These are phyloP conservation scores for Aureobasidium sp. DNA, from an alignment of 2,329 filamentous ascomycete genomes.

Conservation along the genomic window DNA sequence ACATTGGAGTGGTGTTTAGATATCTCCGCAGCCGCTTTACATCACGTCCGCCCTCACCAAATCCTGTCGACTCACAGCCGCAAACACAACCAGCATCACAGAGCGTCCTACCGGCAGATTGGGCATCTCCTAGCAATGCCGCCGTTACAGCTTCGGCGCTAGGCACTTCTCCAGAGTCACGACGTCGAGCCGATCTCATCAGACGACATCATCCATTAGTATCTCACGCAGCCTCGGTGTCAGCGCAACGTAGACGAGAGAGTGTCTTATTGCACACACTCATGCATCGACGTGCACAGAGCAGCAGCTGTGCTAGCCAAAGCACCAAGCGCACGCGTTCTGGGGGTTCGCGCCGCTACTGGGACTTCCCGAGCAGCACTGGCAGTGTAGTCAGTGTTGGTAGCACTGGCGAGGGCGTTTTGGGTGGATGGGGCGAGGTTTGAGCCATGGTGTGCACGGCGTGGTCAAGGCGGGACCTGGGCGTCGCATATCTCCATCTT, in stretches of 20 bases:
- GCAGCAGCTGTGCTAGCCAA: conserved; percentile 76
- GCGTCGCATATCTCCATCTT: background rate
- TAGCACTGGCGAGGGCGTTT: conserved; percentile 57
- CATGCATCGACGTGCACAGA: conserved; percentile 25
- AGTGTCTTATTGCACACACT: conserved; percentile 30
- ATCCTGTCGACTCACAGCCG: conserved; percentile 14
- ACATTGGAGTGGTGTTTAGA: conserved; percentile 84
- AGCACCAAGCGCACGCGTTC: conserved; percentile 65
- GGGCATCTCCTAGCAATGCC: conserved; percentile 24
- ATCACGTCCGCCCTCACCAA: conserved; percentile 33
- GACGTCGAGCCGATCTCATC: conserved; percentile 74
- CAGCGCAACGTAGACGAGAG: conserved; percentile 23
- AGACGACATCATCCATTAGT: conserved; percentile 85
- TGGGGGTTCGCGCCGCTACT: conserved; percentile 75
- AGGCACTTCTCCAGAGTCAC: conserved; percentile 49
- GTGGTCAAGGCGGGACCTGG: background rate
- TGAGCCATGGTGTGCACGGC: background rate
- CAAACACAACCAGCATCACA: conserved; percentile 20
- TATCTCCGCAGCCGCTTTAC: conserved; percentile 74
- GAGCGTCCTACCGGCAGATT: conserved; percentile 26
- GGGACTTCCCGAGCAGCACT: conserved; percentile 74
- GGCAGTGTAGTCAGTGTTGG: conserved; percentile 27
- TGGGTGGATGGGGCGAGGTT: conserved; percentile 75
- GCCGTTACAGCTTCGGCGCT: conserved; percentile 31
- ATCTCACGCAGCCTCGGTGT: conserved; percentile 43